Evolutionary conservation across 176 grass and related monocot species (phyloP), one percentile per base, ranked within the genome.

Genomic region (Bromus sterilis): DNA sequence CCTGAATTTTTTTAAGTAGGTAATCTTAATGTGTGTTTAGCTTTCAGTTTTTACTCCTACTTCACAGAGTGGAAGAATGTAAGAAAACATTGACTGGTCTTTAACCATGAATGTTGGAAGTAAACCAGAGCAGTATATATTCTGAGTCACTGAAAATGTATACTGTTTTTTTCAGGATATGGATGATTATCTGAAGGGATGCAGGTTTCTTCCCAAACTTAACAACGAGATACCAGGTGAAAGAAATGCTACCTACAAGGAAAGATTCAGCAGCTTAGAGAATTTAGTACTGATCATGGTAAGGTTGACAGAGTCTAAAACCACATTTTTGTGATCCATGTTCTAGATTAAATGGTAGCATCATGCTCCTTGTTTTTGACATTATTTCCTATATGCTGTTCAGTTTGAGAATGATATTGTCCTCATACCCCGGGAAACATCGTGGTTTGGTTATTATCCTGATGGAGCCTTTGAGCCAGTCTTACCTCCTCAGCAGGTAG

Each of bases 251-350:
- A 94, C 92, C 20, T 94, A 94, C 84, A 98, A 94, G 86, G 95
- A 98, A 91, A 87, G 95, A 55, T 92, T 98, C 73, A 87, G 86
- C 81, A 89, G 88, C 83, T 78, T 98, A 61, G 53, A 98, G 77
- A 98, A 91, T 86, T 87, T 98, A 84, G 90, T 98, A n/a, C 46
- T 98, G 71, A 94, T 98, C 48, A 94, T 94, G 92, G 95, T 94
- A 88, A 87, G 88, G 59, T 86, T 88, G 44, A 68, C 12, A 83
- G 71, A 21, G 12, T 37, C 40, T 20, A 61, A 66, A 75, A 39
- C 51, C 42, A 18, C 53, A 84, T 56, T 56, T 56, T 73, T n/a
- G n/a, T n/a, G 55, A 42, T 30, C 7, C 7, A 21, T 0, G 46
- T 68, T 76, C 21, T 7, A 51, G 32, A 65, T 25, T 42, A 31